These are phyloP conservation scores for Plasmodium malariae DNA, from an alignment of 169 alveolate species.

Conservation along the genomic window DNA sequence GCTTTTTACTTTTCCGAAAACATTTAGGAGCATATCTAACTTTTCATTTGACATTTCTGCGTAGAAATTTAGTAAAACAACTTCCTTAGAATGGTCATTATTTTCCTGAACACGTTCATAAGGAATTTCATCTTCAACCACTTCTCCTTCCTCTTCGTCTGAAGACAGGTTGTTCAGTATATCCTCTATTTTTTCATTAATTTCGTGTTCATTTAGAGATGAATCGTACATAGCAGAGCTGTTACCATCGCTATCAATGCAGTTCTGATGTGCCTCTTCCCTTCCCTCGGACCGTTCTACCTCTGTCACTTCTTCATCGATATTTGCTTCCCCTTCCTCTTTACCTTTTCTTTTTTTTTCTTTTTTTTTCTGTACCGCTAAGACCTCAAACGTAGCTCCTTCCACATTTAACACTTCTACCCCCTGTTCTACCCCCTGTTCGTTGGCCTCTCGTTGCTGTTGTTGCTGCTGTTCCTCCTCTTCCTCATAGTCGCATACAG, in stretches of 20 bases:
- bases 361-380: background rate
- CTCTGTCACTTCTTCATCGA: background rate
- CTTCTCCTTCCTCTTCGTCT: constrained; percentile 75
- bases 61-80: constrained; percentile 36
- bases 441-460: background rate
- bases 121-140: constrained; percentile 70
- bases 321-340: background rate
- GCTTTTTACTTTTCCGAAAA: constrained; percentile 32
- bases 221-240: background rate
- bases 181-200: constrained; percentile 22
- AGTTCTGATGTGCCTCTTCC: background rate
- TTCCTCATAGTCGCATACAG: background rate
- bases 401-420: background rate
- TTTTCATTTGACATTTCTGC: constrained; percentile 25
- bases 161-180: constrained; percentile 34
- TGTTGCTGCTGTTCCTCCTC: background rate
- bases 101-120: constrained; percentile 64
- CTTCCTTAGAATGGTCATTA: constrained; percentile 34
- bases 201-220: background rate
- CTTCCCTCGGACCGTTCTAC: background rate
- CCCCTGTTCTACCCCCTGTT: background rate
- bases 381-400: background rate
- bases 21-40: constrained; percentile 6
- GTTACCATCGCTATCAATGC: background rate
- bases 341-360: background rate